Percentiles rank a stretch among this genome's conserved stretches.
phyloP scores from a whole-genome alignment of 1,284 basidiomycete species.

The Rhizopogon parksii region DNA sequence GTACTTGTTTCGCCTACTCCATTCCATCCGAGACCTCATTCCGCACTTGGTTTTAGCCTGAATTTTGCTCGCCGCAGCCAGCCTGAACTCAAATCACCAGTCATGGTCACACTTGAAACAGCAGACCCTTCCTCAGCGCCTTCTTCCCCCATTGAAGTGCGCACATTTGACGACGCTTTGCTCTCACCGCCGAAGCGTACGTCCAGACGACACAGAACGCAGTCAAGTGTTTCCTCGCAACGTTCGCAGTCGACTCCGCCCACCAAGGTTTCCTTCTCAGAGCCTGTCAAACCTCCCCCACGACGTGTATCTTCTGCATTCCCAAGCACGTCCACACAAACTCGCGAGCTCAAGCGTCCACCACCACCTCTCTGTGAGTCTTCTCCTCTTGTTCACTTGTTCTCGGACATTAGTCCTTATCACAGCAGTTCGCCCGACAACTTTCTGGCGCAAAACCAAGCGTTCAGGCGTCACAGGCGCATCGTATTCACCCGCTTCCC shows the following conservation, averaged over 20 bases:
- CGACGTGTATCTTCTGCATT: conserved; percentile 22
- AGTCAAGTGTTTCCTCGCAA: conserved; percentile 10
- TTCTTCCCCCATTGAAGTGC: conserved; percentile 23
- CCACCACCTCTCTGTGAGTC: conserved; percentile 58
- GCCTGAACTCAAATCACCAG: conserved; percentile 26
- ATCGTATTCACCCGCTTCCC: conserved; percentile 60
- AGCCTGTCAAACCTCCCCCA: conserved; percentile 11
- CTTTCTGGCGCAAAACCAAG: conserved; percentile 64
- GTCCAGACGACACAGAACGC: conserved; percentile 16
- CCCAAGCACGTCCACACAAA: conserved; percentile 19
- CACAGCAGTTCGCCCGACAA: conserved; percentile 52
- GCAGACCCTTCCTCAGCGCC: conserved; percentile 30
- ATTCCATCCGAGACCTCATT: conserved; percentile 14
- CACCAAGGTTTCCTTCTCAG: conserved; percentile 6
- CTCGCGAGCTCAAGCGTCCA: conserved; percentile 44
- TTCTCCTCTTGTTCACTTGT: not conserved
- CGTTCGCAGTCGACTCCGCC: conserved; percentile 27
- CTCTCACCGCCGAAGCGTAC: conserved; percentile 49
- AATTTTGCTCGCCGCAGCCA: conserved; percentile 25
- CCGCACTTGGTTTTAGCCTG: conserved; percentile 17
- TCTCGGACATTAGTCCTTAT: not conserved
- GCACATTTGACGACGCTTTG: conserved; percentile 12
- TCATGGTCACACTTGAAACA: conserved; percentile 46
- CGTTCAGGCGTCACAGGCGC: conserved; percentile 59
- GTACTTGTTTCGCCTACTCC: conserved; percentile 29